Evolutionary conservation across 1,284 basidiomycete genomes (phyloP).

Genomic region (Marasmius fiardii): DNA sequence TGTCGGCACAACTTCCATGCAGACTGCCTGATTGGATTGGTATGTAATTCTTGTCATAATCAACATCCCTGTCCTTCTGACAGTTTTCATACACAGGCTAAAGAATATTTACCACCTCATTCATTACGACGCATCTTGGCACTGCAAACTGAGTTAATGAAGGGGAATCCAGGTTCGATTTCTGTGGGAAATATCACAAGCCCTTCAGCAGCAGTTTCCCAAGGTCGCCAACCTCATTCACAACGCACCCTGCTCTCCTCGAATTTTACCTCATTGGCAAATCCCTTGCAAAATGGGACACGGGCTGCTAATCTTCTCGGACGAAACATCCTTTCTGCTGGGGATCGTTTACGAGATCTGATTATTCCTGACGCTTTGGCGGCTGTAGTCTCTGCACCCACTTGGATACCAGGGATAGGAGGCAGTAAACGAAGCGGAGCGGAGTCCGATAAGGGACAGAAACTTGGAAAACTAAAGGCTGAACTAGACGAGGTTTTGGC

Average conservation of each 20-base stretch:
- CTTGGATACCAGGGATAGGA: constrained; percentile 65
- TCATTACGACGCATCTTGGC: constrained; percentile 80
- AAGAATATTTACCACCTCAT: constrained; percentile 82
- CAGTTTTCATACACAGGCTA: constrained; percentile 55
- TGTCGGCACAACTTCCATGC: constrained; percentile 97
- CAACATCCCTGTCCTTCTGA: constrained; percentile 5
- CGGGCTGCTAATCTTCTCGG: constrained; percentile 65
- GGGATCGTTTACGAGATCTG: constrained; percentile 84
- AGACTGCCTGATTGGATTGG: constrained; percentile 89
- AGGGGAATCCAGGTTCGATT: constrained; percentile 40
- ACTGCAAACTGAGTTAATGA: constrained; percentile 80
- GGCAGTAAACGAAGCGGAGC: constrained; percentile 42
- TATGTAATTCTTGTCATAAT: constrained; percentile 36
- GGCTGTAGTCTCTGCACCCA: constrained; percentile 59
- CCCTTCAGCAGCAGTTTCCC: constrained; percentile 22
- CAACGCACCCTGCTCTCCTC: constrained; percentile 72
- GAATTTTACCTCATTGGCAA: constrained; percentile 54
- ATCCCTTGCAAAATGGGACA: constrained; percentile 55
- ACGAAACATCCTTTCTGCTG: constrained; percentile 82
- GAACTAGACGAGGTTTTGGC: constrained; percentile 89
- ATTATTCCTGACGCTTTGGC: constrained; percentile 92
- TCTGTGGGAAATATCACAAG: constrained; percentile 27
- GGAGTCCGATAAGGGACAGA: constrained; percentile 55
- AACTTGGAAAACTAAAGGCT: constrained; percentile 64
- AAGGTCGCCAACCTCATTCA: constrained; percentile 40